Conservation (phyloP, 345 rosid genomes). For the Eucalyptus marginata region DNA sequence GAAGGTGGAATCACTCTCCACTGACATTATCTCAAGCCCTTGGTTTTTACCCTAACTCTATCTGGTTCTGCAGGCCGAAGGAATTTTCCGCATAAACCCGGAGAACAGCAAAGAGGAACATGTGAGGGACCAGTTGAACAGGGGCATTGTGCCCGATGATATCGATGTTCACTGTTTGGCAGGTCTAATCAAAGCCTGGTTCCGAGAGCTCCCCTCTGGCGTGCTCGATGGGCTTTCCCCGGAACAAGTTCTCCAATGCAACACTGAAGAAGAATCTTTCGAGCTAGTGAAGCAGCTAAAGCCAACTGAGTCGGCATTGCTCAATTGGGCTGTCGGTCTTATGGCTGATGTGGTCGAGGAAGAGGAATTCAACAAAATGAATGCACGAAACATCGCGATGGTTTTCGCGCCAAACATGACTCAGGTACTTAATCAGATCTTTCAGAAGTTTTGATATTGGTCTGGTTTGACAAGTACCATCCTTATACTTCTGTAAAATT, state of each 20-base stretch:
- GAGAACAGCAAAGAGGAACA: slow-evolving; percentile 93
- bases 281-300: slow-evolving; percentile 70
- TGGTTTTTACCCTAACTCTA: not conserved
- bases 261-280: slow-evolving; percentile 65
- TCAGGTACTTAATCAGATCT: slow-evolving; percentile 29
- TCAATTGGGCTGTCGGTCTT: slow-evolving; percentile 82
- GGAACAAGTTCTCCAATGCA: slow-evolving; percentile 78
- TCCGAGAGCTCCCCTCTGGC: slow-evolving; percentile 91
- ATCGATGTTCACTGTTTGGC: slow-evolving; percentile 93
- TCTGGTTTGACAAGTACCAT: not conserved
- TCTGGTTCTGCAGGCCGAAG: slow-evolving; percentile 55
- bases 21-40: not conserved
- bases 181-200: slow-evolving; percentile 97
- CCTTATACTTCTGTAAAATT: not conserved
- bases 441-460: not conserved
- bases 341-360: slow-evolving; percentile 96
- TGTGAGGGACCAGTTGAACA: slow-evolving; percentile 82
- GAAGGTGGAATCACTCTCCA: slow-evolving; percentile 31
- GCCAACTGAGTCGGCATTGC: slow-evolving; percentile 86
- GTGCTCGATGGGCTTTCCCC: slow-evolving; percentile 97
- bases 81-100: slow-evolving; percentile 91
- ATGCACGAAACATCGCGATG: slow-evolving; percentile 93
- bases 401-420: slow-evolving; percentile 96
- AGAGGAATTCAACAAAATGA: slow-evolving; percentile 89
- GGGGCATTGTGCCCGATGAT: slow-evolving; percentile 77